Evolutionary conservation across 768 basidiomycete species (phyloP), one percentile per base, ranked within the genome.

Genomic region (Aureoboletus auriporus): DNA sequence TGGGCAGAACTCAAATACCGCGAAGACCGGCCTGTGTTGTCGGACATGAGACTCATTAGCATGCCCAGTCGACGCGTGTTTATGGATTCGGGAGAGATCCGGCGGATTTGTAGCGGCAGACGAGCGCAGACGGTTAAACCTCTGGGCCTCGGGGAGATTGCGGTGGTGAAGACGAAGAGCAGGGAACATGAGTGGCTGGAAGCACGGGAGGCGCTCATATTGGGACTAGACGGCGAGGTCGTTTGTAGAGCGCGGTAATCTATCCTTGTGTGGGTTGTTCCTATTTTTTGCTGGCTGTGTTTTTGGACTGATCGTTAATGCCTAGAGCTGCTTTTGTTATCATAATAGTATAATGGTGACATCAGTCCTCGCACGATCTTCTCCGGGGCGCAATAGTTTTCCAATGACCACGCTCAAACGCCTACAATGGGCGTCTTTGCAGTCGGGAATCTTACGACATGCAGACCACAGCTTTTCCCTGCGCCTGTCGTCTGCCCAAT

Each of bases 1-100:
- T 96, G 95, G 93, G 90, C 90, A 2, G 82, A 85, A 43, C 82
- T 97, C 55, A 99, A 99, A 71, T 94, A 95, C 71, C 80, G 95
- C 42, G 83, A 91, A 57, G 90, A 96, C 65, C 74, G 80, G 28
- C 90, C 93, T 6, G 91, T 97, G 17, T 74, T 99, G 52, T 74
- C 71, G 44, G 61, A 75, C 55, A 93, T 97, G 84, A 71, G 79
- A 42, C 79, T 95, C 65, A 75, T 98, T 56, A 89, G 86, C 69
- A 84, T 77, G 66, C 93, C 94, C 2, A 89, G 84, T 67, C 82
- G 86, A 61, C 76, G 86, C 44, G 77, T 96, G 31, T 80, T 83
- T 58, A 86, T 96, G 79, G 76, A 80, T 39, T 50, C 76, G 31
- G 69, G 75, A 4, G 94, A 96, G 59, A 78, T 99, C 41, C 70